Percentiles rank a stretch among this genome's conserved stretches.
phyloP scores from a whole-genome alignment of 2,329 filamentous ascomycete genomes.

The Chaetomiaceae sp. region DNA sequence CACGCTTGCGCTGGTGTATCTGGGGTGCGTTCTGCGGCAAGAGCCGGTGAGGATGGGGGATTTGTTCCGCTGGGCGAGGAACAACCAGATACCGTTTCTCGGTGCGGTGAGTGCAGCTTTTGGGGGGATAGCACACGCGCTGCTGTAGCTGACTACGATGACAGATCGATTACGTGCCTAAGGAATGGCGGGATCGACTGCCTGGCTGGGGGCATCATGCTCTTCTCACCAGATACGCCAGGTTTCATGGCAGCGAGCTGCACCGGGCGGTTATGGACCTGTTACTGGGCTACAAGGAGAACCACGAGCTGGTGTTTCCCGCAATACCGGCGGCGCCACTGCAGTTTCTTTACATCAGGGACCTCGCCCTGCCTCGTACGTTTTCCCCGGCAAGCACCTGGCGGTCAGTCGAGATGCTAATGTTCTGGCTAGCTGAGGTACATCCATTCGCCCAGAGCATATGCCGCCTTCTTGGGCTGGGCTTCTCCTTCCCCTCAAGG shows the following conservation, averaged over 20 bases:
- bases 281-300: constrained; percentile 55
- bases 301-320: constrained; percentile 67
- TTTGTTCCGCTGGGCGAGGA: constrained; percentile 60
- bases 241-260: constrained; percentile 48
- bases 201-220: constrained; percentile 54
- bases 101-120: constrained; percentile 48
- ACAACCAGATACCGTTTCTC: constrained; percentile 65
- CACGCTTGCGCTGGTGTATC: constrained; percentile 70
- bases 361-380: constrained; percentile 69
- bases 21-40: constrained; percentile 68
- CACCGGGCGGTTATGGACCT: constrained; percentile 59
- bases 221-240: constrained; percentile 45
- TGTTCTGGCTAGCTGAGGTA: constrained; percentile 51
- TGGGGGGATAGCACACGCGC: neutral
- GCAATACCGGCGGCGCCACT: constrained; percentile 64
- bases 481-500: constrained; percentile 52
- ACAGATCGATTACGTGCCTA: constrained; percentile 52
- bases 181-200: constrained; percentile 59
- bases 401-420: constrained; percentile 23
- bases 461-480: constrained; percentile 42
- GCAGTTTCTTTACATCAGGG: constrained; percentile 62
- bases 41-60: constrained; percentile 72
- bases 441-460: constrained; percentile 55
- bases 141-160: constrained; percentile 2
- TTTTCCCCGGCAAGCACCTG: neutral